Conservation (phyloP, 1,139 yeast species). For the Suhomyces ambrosiae region DNA sequence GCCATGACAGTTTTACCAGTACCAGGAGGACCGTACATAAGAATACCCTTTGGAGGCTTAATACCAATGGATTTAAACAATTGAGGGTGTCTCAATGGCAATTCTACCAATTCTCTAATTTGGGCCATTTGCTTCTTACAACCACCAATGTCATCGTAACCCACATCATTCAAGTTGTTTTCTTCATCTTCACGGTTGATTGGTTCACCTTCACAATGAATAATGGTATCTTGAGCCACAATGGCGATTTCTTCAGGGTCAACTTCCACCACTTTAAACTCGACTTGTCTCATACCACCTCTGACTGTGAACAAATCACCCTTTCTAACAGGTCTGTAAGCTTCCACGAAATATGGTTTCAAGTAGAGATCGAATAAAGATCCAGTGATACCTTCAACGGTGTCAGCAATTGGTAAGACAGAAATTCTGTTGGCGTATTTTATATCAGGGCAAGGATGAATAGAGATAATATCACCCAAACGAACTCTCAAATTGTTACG, state of each 20-base stretch:
- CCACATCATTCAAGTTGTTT: constrained; percentile 92
- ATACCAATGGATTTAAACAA: constrained; percentile 95
- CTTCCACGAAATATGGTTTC: constrained; percentile 98
- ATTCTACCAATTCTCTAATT: constrained; percentile 93
- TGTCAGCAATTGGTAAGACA: constrained; percentile 96
- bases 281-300: constrained; percentile 99
- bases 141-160: constrained; percentile 99
- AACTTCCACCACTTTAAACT: constrained; percentile 95
- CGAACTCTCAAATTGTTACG: constrained; percentile 94
- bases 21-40: constrained; percentile 99
- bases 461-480: constrained; percentile 85
- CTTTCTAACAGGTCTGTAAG: constrained; percentile 97
- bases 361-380: constrained; percentile 95
- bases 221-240: constrained; percentile 97
- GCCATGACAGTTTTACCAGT: constrained; percentile 99
- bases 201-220: constrained; percentile 99
- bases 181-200: constrained; percentile 99
- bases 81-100: constrained; percentile 96
- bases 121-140: constrained; percentile 99
- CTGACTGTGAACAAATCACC: constrained; percentile 96
- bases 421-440: constrained; percentile 92
- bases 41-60: constrained; percentile 94
- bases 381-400: constrained; percentile 97
- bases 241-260: constrained; percentile 98
- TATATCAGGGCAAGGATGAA: constrained; percentile 97